Conservation (phyloP, 495 filamentous ascomycete genomes). For the Gamarada debralockiae region DNA sequence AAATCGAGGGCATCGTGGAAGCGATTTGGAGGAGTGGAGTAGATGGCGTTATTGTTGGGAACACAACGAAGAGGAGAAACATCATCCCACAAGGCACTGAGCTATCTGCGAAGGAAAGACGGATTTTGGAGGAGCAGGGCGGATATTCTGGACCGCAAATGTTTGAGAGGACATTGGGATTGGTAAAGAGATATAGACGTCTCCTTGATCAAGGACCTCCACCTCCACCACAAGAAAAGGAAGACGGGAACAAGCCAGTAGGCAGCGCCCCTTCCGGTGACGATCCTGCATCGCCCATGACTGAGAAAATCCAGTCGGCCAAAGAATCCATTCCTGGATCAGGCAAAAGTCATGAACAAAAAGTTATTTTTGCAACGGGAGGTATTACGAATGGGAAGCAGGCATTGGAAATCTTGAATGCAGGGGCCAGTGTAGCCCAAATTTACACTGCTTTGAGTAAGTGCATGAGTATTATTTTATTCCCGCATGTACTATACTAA, state of each 20-base stretch:
- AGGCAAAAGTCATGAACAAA: constrained; percentile 38
- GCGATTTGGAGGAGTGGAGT: constrained; percentile 82
- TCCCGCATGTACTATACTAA: not conserved
- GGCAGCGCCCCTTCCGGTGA: constrained; percentile 5
- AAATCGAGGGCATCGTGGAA: constrained; percentile 82
- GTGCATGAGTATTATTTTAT: not conserved
- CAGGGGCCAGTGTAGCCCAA: constrained; percentile 85
- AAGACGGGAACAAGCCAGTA: constrained; percentile 3
- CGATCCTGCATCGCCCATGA: constrained; percentile 8
- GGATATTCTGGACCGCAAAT: constrained; percentile 89
- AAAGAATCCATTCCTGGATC: constrained; percentile 30
- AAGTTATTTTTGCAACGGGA: constrained; percentile 88
- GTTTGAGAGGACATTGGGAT: constrained; percentile 68
- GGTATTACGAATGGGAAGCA: constrained; percentile 84
- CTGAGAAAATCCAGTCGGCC: constrained; percentile 11
- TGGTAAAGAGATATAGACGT: constrained; percentile 75
- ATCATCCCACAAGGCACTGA: constrained; percentile 60
- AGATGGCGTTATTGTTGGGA: constrained; percentile 95
- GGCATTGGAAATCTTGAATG: constrained; percentile 72
- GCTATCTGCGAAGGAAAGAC: constrained; percentile 62
- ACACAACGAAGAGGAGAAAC: constrained; percentile 79
- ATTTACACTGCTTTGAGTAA: constrained; percentile 55
- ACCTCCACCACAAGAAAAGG: not conserved
- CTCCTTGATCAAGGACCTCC: constrained; percentile 53
- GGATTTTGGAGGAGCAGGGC: constrained; percentile 68